These are phyloP conservation scores for Lycium barbarum DNA, from an alignment of 257 asterid genomes.

Conservation along the genomic window DNA sequence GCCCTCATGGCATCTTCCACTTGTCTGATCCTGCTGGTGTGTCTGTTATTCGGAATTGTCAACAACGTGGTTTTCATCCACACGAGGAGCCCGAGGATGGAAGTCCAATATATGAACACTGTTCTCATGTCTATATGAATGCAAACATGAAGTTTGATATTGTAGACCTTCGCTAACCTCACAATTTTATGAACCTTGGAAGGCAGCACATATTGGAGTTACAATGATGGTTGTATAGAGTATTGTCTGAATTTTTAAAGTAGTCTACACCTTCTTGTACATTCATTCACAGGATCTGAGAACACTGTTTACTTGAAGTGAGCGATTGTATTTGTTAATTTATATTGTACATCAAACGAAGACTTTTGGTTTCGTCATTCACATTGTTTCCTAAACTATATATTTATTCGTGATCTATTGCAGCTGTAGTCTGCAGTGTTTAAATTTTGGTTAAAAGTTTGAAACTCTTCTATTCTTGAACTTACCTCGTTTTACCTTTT, in stretches of 20 bases:
- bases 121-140: conserved; percentile 90
- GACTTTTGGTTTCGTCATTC: neutral
- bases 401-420: neutral
- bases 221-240: conserved; percentile 14
- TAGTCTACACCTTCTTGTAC: conserved; percentile 31
- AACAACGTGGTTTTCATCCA: conserved; percentile 94
- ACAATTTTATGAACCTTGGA: neutral
- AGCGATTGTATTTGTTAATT: neutral
- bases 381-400: conserved; percentile 9
- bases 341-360: neutral
- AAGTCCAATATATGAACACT: conserved; percentile 82
- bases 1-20: conserved; percentile 96
- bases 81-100: conserved; percentile 97
- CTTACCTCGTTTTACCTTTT: neutral
- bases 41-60: conserved; percentile 73
- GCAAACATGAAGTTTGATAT: conserved; percentile 74
- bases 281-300: conserved; percentile 36
- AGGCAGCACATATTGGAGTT: conserved; percentile 23
- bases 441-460: neutral
- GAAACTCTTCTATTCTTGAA: neutral
- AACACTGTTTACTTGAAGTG: conserved; percentile 23
- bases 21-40: conserved; percentile 94
- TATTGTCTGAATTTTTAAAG: neutral
- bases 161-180: conserved; percentile 79
- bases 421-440: neutral